Base-by-base conservation (phyloP, 768 basidiomycete species). In the Tricholoma bakamatsutake region DNA sequence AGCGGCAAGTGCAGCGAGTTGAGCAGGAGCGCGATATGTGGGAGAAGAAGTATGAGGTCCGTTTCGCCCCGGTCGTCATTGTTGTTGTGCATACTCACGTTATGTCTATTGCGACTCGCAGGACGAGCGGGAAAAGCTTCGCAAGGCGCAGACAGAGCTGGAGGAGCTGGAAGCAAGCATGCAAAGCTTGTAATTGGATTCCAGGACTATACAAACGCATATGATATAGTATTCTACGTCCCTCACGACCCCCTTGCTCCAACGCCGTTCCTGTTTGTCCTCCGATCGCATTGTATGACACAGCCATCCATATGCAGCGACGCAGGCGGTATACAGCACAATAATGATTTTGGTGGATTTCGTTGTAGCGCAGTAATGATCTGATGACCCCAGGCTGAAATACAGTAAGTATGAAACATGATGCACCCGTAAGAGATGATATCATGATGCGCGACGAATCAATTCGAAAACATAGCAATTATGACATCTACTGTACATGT, bases 1-100 rank as follows among this genome's bases (percentile, higher is more conserved):
- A 98, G 74, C 84, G 94, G 49, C 91, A 95, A 68, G 85, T 97
- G 17, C 78, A 84, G 61, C 82, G 90, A 43, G 76, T 83, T 48
- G 95, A 98, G 69, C 84, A 90, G 67, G 97, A 99, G 71, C 85
- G 95, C 50, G 96, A 98, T 69, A 65, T 69, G 39, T 93, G 90
- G 91, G 95, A 97, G 83, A 83, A 87, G 80, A 98, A 96, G 74
- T 90, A 83, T 75, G 95, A 95, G 79, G 94, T 93, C 65, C 64
- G 83, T 73, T 15, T 28, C n/a, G 30, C 30, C 30, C 33, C 13
- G 7, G 4, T 46, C 7, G 34, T 48, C 30, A 34, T 53, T 31
- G 17, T 33, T 30, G 13, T 47, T 50, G 18, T 28, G n/a, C 27
- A 54, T 40, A 57, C 57, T 50, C 17, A 40, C 62, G 50, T 55